Conservation (phyloP, 106 monocot genomes). For the Chionographis japonica region DNA sequence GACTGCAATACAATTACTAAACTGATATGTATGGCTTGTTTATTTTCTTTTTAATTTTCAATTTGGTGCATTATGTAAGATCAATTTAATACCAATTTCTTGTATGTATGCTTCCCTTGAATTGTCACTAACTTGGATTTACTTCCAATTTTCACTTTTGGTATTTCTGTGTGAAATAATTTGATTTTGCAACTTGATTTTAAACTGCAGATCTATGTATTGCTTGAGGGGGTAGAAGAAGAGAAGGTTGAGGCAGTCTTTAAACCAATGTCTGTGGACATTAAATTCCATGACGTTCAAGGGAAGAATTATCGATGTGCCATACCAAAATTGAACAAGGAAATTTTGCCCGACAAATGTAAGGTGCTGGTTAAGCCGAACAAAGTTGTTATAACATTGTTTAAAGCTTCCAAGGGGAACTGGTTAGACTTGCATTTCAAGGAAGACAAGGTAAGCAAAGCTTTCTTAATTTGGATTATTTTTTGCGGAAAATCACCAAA, state of each 20-base stretch:
- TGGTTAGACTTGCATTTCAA: constrained; percentile 68
- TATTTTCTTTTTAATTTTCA: too few relatives aligned
- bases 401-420: constrained; percentile 58
- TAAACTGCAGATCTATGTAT: constrained; percentile 51
- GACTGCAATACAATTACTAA: too few relatives aligned
- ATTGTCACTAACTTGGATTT: too few relatives aligned
- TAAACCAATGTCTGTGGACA: constrained; percentile 47
- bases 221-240: constrained; percentile 52
- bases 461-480: background rate
- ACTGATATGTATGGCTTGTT: too few relatives aligned
- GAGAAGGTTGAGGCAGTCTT: constrained; percentile 50
- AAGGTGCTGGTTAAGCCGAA: constrained; percentile 59
- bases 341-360: constrained; percentile 55
- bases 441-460: constrained; percentile 53
- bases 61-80: too few relatives aligned
- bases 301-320: constrained; percentile 65
- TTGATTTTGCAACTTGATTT: background rate
- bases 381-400: constrained; percentile 49
- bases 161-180: background rate
- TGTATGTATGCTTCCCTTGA: too few relatives aligned
- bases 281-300: constrained; percentile 57
- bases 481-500: too few relatives aligned
- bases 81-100: too few relatives aligned
- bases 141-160: too few relatives aligned
- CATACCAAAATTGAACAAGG: constrained; percentile 72